Evolutionary conservation across 495 filamentous ascomycete genomes (phyloP).

Genomic region (Xanthoparmelia taractica): DNA sequence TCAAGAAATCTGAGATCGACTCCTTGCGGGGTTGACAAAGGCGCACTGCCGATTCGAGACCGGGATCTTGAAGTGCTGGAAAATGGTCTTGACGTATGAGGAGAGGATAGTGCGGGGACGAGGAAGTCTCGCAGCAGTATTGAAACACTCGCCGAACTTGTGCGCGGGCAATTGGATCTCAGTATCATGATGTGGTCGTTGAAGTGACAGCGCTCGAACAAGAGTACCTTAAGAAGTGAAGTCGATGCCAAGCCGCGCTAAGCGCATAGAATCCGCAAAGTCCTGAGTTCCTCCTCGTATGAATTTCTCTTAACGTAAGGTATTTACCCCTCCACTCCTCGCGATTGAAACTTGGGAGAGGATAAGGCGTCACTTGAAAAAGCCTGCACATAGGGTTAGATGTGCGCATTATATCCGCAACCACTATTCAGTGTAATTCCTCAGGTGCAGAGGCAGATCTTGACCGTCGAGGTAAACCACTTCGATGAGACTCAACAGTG

Average conservation of each 20-base stretch:
- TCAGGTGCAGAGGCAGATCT: neutral
- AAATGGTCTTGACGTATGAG: conserved; percentile 53
- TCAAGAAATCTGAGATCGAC: conserved; percentile 62
- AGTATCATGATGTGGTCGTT: conserved; percentile 13
- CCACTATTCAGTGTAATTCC: neutral
- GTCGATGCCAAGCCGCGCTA: conserved; percentile 10
- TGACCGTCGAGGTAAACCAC: neutral
- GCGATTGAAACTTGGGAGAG: neutral
- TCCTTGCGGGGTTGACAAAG: conserved; percentile 75
- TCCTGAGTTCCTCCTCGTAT: conserved; percentile 24
- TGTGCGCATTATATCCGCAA: neutral
- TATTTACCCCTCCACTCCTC: neutral
- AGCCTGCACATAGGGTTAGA: neutral
- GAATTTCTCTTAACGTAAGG: too few species aligned
- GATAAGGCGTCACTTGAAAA: neutral
- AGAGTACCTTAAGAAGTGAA: neutral
- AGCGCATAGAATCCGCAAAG: conserved; percentile 7
- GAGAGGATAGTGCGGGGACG: conserved; percentile 59
- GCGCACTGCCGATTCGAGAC: conserved; percentile 77
- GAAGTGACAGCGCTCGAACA: neutral
- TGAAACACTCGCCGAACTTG: neutral
- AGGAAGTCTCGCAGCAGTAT: conserved; percentile 56
- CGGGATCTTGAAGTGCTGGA: conserved; percentile 54
- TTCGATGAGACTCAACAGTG: neutral
- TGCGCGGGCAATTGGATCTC: conserved; percentile 11